A percentile compares a stretch with the other conserved stretches of the same genome.
These are phyloP conservation scores for Solanum medicagineum DNA, from an alignment of 257 asterid species.

Conservation along the genomic window DNA sequence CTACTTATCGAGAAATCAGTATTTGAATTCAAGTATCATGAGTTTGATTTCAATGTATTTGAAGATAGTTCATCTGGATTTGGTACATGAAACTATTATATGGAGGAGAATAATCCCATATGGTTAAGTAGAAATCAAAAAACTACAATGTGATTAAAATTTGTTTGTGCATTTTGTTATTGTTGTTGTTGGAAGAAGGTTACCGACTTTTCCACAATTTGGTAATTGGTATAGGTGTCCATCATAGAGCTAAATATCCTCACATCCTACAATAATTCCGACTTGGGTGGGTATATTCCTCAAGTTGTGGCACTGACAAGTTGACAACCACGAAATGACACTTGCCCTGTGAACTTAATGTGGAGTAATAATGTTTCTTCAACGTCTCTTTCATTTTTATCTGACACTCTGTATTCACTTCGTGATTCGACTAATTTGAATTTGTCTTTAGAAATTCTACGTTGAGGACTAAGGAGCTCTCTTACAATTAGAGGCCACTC, in stretches of 20 bases:
- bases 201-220: neutral
- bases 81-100: neutral
- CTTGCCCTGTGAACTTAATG: neutral
- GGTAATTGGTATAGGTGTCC: neutral
- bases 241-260: neutral
- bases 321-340: neutral
- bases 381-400: neutral
- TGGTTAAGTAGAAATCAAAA: neutral
- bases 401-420: neutral
- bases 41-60: neutral
- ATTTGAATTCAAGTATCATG: neutral
- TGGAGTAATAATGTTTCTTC: neutral
- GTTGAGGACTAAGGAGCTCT: neutral
- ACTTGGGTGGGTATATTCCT: neutral
- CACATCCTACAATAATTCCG: neutral
- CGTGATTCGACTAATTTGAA: neutral
- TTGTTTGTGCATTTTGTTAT: neutral
- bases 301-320: neutral
- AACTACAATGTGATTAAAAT: neutral
- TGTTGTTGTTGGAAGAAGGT: neutral
- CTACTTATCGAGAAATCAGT: neutral
- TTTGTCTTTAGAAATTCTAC: neutral
- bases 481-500: neutral
- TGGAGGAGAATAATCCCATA: neutral
- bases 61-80: neutral